Evolutionary conservation across 2,329 filamentous ascomycete genomes (phyloP).

Genomic region (Pleoardoris graminearum): DNA sequence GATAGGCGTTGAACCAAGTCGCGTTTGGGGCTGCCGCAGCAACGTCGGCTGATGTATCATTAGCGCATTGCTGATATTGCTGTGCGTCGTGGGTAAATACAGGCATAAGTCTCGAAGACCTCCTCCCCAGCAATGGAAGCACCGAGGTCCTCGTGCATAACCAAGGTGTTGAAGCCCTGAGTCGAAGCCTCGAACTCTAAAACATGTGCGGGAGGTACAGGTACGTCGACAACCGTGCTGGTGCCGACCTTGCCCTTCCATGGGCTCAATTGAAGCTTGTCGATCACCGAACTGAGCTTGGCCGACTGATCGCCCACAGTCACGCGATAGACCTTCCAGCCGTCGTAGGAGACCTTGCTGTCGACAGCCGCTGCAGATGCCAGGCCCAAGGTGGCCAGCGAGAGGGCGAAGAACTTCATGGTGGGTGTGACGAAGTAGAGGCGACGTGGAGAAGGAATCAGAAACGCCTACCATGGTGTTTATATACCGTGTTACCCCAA

Average conservation of each 20-base stretch:
- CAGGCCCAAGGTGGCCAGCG: slow-evolving; percentile 37
- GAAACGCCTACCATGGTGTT: slow-evolving; percentile 2
- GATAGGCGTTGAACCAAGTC: slow-evolving; percentile 45
- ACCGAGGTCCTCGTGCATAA: slow-evolving; percentile 46
- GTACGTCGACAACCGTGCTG: slow-evolving; percentile 41
- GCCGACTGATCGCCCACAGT: slow-evolving; percentile 33
- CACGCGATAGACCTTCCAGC: slow-evolving; percentile 44
- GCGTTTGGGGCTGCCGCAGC: slow-evolving; percentile 30
- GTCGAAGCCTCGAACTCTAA: slow-evolving; percentile 33
- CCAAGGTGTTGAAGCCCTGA: slow-evolving; percentile 29
- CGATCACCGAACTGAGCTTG: slow-evolving; percentile 34
- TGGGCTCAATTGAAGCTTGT: slow-evolving; percentile 35
- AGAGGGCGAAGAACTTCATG: slow-evolving; percentile 39
- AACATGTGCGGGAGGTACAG: slow-evolving; percentile 39
- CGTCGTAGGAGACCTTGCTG: slow-evolving; percentile 38
- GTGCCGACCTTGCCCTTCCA: slow-evolving; percentile 42
- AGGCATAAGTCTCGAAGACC: slow-evolving; percentile 35
- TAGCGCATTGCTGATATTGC: slow-evolving; percentile 20
- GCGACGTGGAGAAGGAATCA: slow-evolving; percentile 6
- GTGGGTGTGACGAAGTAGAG: slow-evolving; percentile 11
- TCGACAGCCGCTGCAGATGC: slow-evolving; percentile 38
- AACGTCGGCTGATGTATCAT: slow-evolving; percentile 26
- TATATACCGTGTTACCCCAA: slow-evolving; percentile 8
- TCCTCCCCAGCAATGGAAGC: slow-evolving; percentile 40
- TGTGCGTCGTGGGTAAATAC: slow-evolving; percentile 21